These are phyloP conservation scores for Stylonectria norvegica DNA, from an alignment of 2,329 filamentous ascomycete species.

Conservation along the genomic window DNA sequence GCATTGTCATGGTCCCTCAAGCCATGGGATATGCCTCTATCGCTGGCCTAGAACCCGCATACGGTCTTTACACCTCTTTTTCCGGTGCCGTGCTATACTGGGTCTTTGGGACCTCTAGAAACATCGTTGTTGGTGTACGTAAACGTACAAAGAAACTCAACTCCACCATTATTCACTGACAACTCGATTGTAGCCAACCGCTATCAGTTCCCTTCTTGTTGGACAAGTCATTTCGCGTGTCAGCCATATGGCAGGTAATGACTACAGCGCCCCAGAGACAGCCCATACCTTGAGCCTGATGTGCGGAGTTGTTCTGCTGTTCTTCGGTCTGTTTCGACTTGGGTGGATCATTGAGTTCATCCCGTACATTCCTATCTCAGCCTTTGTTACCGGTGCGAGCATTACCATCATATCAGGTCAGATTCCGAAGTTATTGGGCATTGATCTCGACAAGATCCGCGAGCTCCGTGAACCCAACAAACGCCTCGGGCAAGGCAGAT, in stretches of 20 bases:
- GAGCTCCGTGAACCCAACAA: too few relatives aligned
- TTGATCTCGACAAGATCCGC: slow-evolving; percentile 42
- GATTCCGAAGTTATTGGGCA: slow-evolving; percentile 42
- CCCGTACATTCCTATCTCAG: slow-evolving; percentile 46
- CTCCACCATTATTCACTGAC: background rate
- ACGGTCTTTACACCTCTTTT: slow-evolving; percentile 77
- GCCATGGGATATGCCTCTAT: slow-evolving; percentile 76
- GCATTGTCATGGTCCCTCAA: slow-evolving; percentile 74
- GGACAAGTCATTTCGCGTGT: slow-evolving; percentile 44
- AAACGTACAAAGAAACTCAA: rapidly evolving
- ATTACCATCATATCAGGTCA: slow-evolving; percentile 50
- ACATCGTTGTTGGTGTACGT: slow-evolving; percentile 71
- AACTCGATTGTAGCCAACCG: slow-evolving; percentile 46
- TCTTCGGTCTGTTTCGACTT: slow-evolving; percentile 44
- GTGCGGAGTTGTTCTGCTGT: slow-evolving; percentile 42
- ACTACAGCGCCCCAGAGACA: slow-evolving; percentile 38
- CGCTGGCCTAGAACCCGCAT: slow-evolving; percentile 64
- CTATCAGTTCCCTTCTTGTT: slow-evolving; percentile 49
- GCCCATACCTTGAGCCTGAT: slow-evolving; percentile 45
- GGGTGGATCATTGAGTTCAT: slow-evolving; percentile 53
- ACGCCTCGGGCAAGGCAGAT: too few relatives aligned
- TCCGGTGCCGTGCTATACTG: slow-evolving; percentile 78
- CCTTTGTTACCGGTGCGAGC: slow-evolving; percentile 50
- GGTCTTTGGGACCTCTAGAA: slow-evolving; percentile 81
- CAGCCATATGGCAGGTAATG: slow-evolving; percentile 30